Conservation (phyloP, 371 early-diverging fungal genomes). For the Zancudomyces culisetae region DNA sequence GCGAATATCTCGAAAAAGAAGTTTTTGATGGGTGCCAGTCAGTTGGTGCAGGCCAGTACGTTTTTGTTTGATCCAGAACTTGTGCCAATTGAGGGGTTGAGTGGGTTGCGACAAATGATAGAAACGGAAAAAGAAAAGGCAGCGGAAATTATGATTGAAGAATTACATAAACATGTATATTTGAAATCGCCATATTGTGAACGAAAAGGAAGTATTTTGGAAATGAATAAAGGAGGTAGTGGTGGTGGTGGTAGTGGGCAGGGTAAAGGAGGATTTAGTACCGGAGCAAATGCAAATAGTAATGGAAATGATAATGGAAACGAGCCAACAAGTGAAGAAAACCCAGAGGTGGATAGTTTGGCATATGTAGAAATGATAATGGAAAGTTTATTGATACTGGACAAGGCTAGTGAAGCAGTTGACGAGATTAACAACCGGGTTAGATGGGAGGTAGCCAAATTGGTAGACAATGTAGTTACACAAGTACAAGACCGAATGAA, state of each 20-base stretch:
- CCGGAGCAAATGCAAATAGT: no score
- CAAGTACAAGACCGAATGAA: conserved; percentile 63
- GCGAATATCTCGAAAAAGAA: conserved; percentile 34
- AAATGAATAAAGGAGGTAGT: neutral
- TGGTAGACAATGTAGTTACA: conserved; percentile 70
- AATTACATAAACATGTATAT: conserved; percentile 82
- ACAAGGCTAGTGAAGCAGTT: conserved; percentile 54
- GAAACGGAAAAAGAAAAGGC: conserved; percentile 34
- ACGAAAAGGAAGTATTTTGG: conserved; percentile 13
- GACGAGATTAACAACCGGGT: conserved; percentile 27
- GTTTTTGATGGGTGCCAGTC: conserved; percentile 54
- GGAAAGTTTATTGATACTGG: conserved; percentile 58
- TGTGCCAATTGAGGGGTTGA: conserved; percentile 65
- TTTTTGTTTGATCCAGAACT: conserved; percentile 53
- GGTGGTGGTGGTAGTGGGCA: no score
- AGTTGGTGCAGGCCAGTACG: conserved; percentile 43
- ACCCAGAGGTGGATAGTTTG: conserved; percentile 79
- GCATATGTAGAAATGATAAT: conserved; percentile 72
- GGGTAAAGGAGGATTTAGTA: no score
- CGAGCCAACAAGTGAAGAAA: conserved; percentile 27
- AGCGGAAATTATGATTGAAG: conserved; percentile 66
- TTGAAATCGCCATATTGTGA: conserved; percentile 48
- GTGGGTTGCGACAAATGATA: conserved; percentile 49
- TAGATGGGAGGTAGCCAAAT: conserved; percentile 42
- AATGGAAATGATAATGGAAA: conserved; percentile 1